Evolutionary conservation across 345 rosid species (phyloP).

Genomic region (Anacardium occidentale): DNA sequence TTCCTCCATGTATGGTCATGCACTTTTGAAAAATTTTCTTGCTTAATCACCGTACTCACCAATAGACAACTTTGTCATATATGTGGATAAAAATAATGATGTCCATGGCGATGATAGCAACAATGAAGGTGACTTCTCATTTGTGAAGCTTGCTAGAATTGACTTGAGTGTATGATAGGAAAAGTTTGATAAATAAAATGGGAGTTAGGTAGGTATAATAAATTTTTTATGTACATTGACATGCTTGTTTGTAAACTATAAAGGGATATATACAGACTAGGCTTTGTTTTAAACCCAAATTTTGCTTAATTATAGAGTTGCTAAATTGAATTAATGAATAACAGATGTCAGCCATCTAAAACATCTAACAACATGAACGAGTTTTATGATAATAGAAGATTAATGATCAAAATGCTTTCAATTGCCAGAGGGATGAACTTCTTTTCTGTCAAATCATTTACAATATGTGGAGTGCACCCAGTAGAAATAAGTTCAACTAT

Average conservation of each 20-base stretch:
- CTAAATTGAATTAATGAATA: neutral
- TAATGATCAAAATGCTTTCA: neutral
- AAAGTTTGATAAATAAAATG: neutral
- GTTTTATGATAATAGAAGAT: neutral
- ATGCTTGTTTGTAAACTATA: neutral
- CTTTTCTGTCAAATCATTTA: neutral
- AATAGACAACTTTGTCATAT: conserved; percentile 31
- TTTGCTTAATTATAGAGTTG: neutral
- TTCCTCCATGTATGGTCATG: no score
- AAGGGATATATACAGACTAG: neutral
- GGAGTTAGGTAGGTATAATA: neutral
- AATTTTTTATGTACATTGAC: neutral
- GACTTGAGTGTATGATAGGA: neutral
- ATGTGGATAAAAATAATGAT: conserved; percentile 34
- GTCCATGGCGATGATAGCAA: conserved; percentile 24
- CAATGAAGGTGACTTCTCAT: conserved; percentile 63
- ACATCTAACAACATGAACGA: neutral
- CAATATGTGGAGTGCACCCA: neutral
- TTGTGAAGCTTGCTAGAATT: conserved; percentile 43
- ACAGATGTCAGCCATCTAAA: neutral
- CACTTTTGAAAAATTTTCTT: no score
- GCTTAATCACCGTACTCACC: conserved; percentile 48
- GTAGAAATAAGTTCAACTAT: neutral
- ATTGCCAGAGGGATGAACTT: neutral
- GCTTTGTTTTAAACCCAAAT: neutral